A percentile compares a stretch with the other conserved stretches of the same genome.
Conservation (phyloP, 2,329 filamentous ascomycete species). For the Coniochaeta hoffmannii region DNA sequence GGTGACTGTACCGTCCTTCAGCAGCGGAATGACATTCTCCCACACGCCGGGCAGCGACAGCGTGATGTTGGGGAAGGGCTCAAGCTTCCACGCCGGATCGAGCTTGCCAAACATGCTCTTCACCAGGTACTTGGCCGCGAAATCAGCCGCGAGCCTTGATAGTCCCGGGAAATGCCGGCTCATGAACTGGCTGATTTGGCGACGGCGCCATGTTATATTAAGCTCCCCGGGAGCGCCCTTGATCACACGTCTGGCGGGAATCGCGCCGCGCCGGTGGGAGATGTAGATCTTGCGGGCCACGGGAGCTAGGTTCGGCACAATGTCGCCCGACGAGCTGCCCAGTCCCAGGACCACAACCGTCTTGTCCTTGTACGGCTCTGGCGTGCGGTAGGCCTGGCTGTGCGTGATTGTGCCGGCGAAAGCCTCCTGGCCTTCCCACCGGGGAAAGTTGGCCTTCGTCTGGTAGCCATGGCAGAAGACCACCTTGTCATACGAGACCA, state of each 20-base stretch:
- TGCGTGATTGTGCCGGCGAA: slow-evolving; percentile 27
- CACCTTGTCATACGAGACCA: slow-evolving; percentile 8
- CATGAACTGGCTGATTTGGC: slow-evolving; percentile 21
- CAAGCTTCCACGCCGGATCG: slow-evolving; percentile 22
- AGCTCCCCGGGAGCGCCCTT: slow-evolving; percentile 28
- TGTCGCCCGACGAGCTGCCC: slow-evolving; percentile 29
- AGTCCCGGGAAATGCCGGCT: slow-evolving; percentile 16
- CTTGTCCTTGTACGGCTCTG: slow-evolving; percentile 28
- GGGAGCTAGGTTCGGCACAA: slow-evolving; percentile 24
- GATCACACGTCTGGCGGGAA: slow-evolving; percentile 23
- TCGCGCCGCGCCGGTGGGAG: slow-evolving; percentile 29
- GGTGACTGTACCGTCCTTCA: slow-evolving; percentile 17
- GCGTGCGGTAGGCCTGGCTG: slow-evolving; percentile 25
- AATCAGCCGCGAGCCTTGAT: slow-evolving; percentile 9
- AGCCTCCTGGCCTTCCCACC: slow-evolving; percentile 6
- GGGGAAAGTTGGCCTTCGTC: slow-evolving; percentile 4
- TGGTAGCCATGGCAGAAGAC: slow-evolving; percentile 10
- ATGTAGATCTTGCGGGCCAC: slow-evolving; percentile 31
- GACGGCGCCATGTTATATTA: slow-evolving; percentile 23
- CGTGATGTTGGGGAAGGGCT: slow-evolving; percentile 19
- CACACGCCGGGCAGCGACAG: slow-evolving; percentile 16
- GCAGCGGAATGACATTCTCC: slow-evolving; percentile 18
- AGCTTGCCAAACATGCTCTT: slow-evolving; percentile 12
- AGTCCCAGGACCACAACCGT: slow-evolving; percentile 36
- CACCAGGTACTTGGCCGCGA: slow-evolving; percentile 11